A percentile compares a stretch with the other conserved stretches of the same genome.
These are phyloP conservation scores for Aurinia saxatilis DNA, from an alignment of 345 rosid species.

Conservation along the genomic window DNA sequence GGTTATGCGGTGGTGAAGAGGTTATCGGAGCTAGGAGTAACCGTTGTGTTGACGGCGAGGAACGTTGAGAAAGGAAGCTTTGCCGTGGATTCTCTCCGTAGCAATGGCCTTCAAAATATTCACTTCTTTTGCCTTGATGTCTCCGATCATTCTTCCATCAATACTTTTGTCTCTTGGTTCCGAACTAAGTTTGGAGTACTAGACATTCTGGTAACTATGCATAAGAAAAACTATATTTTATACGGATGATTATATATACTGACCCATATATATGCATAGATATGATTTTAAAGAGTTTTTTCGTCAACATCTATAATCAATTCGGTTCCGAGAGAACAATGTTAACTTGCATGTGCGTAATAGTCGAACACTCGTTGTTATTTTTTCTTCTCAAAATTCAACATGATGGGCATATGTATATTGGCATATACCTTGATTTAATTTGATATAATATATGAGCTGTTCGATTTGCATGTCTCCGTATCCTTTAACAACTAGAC, in stretches of 20 bases:
- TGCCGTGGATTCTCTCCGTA: slow-evolving; percentile 39
- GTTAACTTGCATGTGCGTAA: too few relatives aligned
- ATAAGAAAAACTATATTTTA: background rate
- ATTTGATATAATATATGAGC: too few relatives aligned
- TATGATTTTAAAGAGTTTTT: too few relatives aligned
- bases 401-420: too few relatives aligned
- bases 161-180: slow-evolving; percentile 43
- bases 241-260: background rate
- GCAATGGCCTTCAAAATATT: slow-evolving; percentile 24
- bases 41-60: slow-evolving; percentile 55
- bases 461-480: too few relatives aligned
- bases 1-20: slow-evolving; percentile 52
- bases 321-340: too few relatives aligned
- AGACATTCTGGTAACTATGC: slow-evolving; percentile 57
- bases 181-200: slow-evolving; percentile 23
- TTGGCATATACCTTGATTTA: too few relatives aligned
- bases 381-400: background rate
- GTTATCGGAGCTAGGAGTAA: slow-evolving; percentile 43
- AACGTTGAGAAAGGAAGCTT: slow-evolving; percentile 36
- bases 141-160: slow-evolving; percentile 41
- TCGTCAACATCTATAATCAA: too few relatives aligned
- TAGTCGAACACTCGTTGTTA: too few relatives aligned
- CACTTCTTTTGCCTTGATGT: slow-evolving; percentile 45
- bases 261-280: too few relatives aligned
- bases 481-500: background rate